phyloP scores from a whole-genome alignment of 1,139 yeast genomes.

The Blastobotrys capitulatus region DNA sequence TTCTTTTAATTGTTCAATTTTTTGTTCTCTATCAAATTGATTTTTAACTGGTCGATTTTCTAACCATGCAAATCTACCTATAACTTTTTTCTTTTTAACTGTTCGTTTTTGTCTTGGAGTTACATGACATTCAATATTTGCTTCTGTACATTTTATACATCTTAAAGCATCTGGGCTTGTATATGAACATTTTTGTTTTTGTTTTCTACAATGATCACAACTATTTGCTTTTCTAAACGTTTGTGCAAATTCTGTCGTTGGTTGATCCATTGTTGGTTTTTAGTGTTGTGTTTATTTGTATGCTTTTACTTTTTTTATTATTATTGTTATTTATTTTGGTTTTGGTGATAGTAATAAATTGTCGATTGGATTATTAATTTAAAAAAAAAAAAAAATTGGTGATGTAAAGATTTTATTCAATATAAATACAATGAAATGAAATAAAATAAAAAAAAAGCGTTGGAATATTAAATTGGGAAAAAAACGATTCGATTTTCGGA shows the following conservation, averaged over 20 bases:
- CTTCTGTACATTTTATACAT: constrained; percentile 46
- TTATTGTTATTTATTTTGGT: too few relatives aligned
- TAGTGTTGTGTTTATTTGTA: background rate
- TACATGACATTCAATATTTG: constrained; percentile 42
- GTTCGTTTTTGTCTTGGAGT: constrained; percentile 9
- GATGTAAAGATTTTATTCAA: background rate
- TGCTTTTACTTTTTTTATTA: background rate
- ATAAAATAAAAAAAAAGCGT: too few relatives aligned
- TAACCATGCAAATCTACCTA: constrained; percentile 8
- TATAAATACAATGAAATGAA: background rate
- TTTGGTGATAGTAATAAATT: too few relatives aligned
- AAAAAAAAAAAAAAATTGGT: background rate
- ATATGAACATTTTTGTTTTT: constrained; percentile 51
- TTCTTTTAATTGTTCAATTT: constrained; percentile 9
- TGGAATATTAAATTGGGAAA: too few relatives aligned
- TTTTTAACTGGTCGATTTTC: constrained; percentile 6
- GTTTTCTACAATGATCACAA: constrained; percentile 52
- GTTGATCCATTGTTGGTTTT: too few relatives aligned
- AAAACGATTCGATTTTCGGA: too few relatives aligned
- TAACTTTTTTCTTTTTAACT: background rate
- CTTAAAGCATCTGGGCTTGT: constrained; percentile 42
- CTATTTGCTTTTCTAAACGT: constrained; percentile 46
- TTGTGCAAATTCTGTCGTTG: constrained; percentile 4
- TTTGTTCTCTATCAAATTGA: constrained; percentile 9
- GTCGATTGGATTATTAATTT: background rate